Percentiles rank a stretch among this genome's conserved stretches.
Evolutionary conservation across 73 alveolate species (phyloP).

Genomic region (Paramecium pentaurelia): DNA sequence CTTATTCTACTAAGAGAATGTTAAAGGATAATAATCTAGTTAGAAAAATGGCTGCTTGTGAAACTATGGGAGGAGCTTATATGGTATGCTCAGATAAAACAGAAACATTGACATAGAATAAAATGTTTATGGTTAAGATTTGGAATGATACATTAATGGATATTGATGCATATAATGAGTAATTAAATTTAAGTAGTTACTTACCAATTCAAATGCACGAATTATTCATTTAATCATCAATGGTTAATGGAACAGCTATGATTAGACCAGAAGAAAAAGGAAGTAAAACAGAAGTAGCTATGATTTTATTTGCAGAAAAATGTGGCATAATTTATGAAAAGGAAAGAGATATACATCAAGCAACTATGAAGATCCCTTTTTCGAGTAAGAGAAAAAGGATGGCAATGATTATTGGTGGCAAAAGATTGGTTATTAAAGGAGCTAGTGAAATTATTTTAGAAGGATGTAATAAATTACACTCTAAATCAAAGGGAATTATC

Average conservation of each 20-base stretch:
- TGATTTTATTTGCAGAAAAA: slow-evolving; percentile 46
- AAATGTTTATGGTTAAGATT: slow-evolving; percentile 31
- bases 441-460: slow-evolving; percentile 72
- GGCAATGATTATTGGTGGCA: slow-evolving; percentile 58
- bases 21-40: slow-evolving; percentile 74
- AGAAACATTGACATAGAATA: slow-evolving; percentile 78
- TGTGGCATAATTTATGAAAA: slow-evolving; percentile 49
- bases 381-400: slow-evolving; percentile 74
- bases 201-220: background rate
- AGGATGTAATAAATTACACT: slow-evolving; percentile 69
- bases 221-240: slow-evolving; percentile 13
- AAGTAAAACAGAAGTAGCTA: slow-evolving; percentile 74
- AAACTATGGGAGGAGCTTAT: slow-evolving; percentile 92
- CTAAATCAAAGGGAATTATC: slow-evolving; percentile 59
- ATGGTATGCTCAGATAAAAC: slow-evolving; percentile 87
- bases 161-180: slow-evolving; percentile 32
- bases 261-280: slow-evolving; percentile 64
- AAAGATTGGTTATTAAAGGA: slow-evolving; percentile 71
- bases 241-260: slow-evolving; percentile 48
- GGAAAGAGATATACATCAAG: background rate
- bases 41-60: slow-evolving; percentile 80
- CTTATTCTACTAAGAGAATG: slow-evolving; percentile 82
- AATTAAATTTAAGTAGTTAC: background rate
- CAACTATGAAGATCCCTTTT: slow-evolving; percentile 67
- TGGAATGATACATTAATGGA: slow-evolving; percentile 42